These are phyloP conservation scores for Pythium volutum DNA, from an alignment of 352 stramenopile species.

Conservation along the genomic window DNA sequence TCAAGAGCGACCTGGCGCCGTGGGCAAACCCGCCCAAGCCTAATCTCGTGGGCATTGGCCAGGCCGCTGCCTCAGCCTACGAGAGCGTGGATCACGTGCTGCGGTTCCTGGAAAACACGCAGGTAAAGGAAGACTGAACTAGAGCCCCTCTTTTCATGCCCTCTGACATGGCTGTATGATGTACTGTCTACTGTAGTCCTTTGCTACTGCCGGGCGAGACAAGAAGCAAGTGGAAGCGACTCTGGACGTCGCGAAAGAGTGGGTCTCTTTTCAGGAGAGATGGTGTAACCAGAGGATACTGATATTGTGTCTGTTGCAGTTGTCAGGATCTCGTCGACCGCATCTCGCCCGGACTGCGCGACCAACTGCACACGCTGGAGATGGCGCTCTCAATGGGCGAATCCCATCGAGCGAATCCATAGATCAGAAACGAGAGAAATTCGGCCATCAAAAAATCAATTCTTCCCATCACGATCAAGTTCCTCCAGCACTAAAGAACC, in stretches of 20 bases:
- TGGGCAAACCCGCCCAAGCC: conserved; percentile 21
- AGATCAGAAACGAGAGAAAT: not conserved
- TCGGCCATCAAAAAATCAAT: not conserved
- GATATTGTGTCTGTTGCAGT: conserved; percentile 12
- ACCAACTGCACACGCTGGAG: conserved; percentile 38
- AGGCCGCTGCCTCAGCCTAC: conserved; percentile 22
- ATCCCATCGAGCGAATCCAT: not conserved
- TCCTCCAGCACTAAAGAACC: no score
- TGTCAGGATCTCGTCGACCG: conserved; percentile 35
- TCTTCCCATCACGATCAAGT: not conserved
- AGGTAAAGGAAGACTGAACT: conserved; percentile 24
- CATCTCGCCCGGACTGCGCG: conserved; percentile 31
- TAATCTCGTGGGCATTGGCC: conserved; percentile 31
- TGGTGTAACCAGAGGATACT: not conserved
- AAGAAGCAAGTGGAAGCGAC: conserved; percentile 24
- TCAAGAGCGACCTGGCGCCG: conserved; percentile 31
- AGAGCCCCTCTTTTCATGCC: not conserved
- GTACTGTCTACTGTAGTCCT: conserved; percentile 5
- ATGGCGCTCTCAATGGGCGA: conserved; percentile 16
- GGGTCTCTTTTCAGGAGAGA: conserved; percentile 4
- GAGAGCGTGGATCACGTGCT: conserved; percentile 35
- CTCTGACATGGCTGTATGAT: not conserved
- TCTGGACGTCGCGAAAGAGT: conserved; percentile 36
- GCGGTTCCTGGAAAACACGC: conserved; percentile 34
- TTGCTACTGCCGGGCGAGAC: conserved; percentile 16